Percentiles rank a stretch among this genome's conserved stretches.
These are phyloP conservation scores for Ceratobasidium sp. DNA, from an alignment of 1,284 basidiomycete genomes.

Conservation along the genomic window DNA sequence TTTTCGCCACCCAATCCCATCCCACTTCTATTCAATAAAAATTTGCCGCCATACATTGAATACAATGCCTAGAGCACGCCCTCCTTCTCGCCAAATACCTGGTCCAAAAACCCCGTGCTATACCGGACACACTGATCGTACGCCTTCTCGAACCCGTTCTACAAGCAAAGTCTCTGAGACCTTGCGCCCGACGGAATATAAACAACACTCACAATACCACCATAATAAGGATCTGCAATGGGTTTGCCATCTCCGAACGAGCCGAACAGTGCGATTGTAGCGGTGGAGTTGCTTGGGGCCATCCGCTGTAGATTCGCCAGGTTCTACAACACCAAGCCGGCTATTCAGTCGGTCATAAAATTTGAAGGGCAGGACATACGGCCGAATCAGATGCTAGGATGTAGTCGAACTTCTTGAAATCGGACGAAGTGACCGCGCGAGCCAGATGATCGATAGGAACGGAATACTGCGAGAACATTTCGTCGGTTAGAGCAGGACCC, in stretches of 20 bases:
- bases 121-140: conserved; percentile 72
- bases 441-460: conserved; percentile 70
- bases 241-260: conserved; percentile 72
- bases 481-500: background rate
- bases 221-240: conserved; percentile 80
- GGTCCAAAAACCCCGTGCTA: conserved; percentile 79
- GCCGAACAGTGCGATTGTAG: conserved; percentile 76
- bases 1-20: background rate
- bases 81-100: conserved; percentile 38
- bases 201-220: conserved; percentile 63
- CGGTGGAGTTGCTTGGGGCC: conserved; percentile 66
- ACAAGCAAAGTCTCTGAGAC: conserved; percentile 56
- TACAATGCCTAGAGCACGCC: background rate
- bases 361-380: conserved; percentile 9
- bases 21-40: background rate
- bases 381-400: conserved; percentile 74
- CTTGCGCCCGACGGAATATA: background rate
- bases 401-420: conserved; percentile 73
- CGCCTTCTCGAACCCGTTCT: conserved; percentile 60
- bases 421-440: conserved; percentile 66
- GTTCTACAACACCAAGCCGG: conserved; percentile 57
- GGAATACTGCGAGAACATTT: conserved; percentile 59
- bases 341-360: background rate
- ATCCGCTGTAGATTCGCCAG: conserved; percentile 66
- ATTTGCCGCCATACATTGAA: background rate